Evolutionary conservation across 1,139 yeast species (phyloP).

Genomic region (Geotrichum europaeum): DNA sequence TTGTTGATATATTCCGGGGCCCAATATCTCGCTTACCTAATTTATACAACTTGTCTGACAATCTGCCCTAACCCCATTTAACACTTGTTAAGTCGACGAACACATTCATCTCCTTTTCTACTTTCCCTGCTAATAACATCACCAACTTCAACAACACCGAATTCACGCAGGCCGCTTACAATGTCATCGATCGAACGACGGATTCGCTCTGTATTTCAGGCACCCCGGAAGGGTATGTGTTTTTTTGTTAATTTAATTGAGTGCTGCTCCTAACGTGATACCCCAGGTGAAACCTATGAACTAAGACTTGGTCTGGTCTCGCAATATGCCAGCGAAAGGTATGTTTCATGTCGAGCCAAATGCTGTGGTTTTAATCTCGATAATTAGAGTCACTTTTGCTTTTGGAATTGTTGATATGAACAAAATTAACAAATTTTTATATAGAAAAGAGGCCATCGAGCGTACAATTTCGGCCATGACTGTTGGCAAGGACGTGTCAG

Average conservation of each 20-base stretch:
- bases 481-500: conserved; percentile 94
- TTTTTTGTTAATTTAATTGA: neutral
- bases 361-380: neutral
- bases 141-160: neutral
- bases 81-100: conserved; percentile 13
- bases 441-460: conserved; percentile 88
- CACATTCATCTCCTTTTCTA: conserved; percentile 7
- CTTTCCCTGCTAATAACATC: neutral
- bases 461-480: conserved; percentile 98
- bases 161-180: neutral
- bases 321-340: conserved; percentile 63
- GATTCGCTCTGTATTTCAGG: conserved; percentile 49
- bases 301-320: conserved; percentile 86
- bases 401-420: neutral
- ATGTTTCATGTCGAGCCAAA: neutral
- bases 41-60: no score
- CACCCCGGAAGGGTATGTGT: conserved; percentile 48
- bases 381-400: no score
- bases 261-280: neutral
- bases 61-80: conserved; percentile 13
- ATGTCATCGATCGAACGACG: conserved; percentile 39
- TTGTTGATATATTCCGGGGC: neutral
- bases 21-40: neutral
- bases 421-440: neutral
- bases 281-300: conserved; percentile 76